Conservation (phyloP, 2,329 filamentous ascomycete genomes). For the Knoxdaviesia proteae region DNA sequence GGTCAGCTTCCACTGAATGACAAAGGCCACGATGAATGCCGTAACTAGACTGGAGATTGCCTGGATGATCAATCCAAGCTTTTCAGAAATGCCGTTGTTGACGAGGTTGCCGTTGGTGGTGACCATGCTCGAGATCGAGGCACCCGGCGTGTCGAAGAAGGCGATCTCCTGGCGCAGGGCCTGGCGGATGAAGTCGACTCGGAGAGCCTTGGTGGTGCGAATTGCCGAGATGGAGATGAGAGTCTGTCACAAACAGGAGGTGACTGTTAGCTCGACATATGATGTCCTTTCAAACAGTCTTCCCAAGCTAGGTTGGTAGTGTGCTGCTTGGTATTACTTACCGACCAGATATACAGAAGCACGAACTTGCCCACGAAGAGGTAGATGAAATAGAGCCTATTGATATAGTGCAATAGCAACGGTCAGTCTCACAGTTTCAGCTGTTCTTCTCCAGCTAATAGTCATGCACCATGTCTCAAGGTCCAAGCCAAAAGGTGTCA, state of each 20-base stretch:
- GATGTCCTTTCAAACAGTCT: no score
- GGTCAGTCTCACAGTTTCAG: background rate
- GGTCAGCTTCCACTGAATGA: constrained; percentile 19
- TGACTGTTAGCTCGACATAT: no score
- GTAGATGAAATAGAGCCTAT: constrained; percentile 34
- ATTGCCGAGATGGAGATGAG: constrained; percentile 18
- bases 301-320: background rate
- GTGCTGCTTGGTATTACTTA: constrained; percentile 10
- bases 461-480: no score
- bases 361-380: constrained; percentile 33
- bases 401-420: background rate
- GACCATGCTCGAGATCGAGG: constrained; percentile 22
- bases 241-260: constrained; percentile 8
- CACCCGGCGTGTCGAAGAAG: constrained; percentile 28
- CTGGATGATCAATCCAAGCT: constrained; percentile 20
- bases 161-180: constrained; percentile 28
- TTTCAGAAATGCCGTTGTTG: constrained; percentile 23
- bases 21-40: constrained; percentile 19
- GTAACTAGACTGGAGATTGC: constrained; percentile 18
- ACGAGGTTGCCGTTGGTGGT: constrained; percentile 26
- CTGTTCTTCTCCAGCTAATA: no score
- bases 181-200: constrained; percentile 16
- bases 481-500: background rate
- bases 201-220: constrained; percentile 15
- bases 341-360: constrained; percentile 32